These are phyloP conservation scores for Epichloe aotearoae DNA, from an alignment of 2,329 filamentous ascomycete species.

Conservation along the genomic window DNA sequence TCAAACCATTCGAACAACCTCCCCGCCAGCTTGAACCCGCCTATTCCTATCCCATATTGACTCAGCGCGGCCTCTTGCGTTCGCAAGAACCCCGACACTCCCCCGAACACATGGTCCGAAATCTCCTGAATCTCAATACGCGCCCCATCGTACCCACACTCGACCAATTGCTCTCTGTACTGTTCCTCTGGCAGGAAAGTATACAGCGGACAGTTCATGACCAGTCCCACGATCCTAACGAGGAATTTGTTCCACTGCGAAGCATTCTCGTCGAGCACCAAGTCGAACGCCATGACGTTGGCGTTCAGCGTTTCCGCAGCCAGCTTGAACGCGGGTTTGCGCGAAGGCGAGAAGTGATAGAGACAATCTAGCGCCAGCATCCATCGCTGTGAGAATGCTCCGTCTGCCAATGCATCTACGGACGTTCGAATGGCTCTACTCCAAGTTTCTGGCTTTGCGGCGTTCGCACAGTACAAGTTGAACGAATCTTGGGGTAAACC, in stretches of 20 bases:
- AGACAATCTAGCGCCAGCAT: constrained; percentile 41
- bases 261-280: constrained; percentile 26
- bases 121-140: constrained; percentile 34
- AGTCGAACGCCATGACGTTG: constrained; percentile 41
- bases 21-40: constrained; percentile 23
- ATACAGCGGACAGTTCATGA: constrained; percentile 33
- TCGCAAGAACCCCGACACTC: constrained; percentile 31
- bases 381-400: constrained; percentile 26
- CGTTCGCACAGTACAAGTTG: constrained; percentile 34
- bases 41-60: constrained; percentile 22
- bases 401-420: constrained; percentile 15
- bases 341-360: constrained; percentile 43
- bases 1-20: constrained; percentile 27
- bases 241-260: constrained; percentile 16
- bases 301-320: constrained; percentile 28
- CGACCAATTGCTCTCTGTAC: constrained; percentile 31
- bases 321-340: constrained; percentile 30
- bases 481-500: constrained; percentile 9
- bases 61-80: constrained; percentile 19
- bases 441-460: constrained; percentile 33
- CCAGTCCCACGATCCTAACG: constrained; percentile 28
- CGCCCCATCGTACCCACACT: constrained; percentile 31
- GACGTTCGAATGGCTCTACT: constrained; percentile 10
- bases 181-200: constrained; percentile 33
- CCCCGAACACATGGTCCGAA: constrained; percentile 38